Base-by-base conservation (phyloP, 495 filamentous ascomycete species). In the Sordaria brevicollis region DNA sequence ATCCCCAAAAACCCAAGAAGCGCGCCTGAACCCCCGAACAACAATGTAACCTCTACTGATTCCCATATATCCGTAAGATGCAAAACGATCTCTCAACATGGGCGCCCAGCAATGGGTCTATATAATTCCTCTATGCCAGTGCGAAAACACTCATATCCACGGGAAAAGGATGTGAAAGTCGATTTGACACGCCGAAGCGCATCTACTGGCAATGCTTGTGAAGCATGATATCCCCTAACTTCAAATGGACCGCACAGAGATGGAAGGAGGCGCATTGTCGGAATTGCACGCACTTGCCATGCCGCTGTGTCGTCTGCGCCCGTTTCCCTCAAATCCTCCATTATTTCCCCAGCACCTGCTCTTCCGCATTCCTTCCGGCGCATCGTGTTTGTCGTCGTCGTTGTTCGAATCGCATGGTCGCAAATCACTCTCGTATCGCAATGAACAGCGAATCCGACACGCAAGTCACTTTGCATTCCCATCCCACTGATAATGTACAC, bases 31-130 rank as follows among this genome's bases (percentile, higher is more conserved):
- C 21, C 9, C 29, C 6, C 17, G 7, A n/a, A 19, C 29, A 36
- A 69, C 3, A 35, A 69, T 79, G 76, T 79, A 76, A 79, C 78
- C 78, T 79, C 78, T 78, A 75, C 75, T 79, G 74, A 79, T 79
- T 78, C 78, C 78, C 76, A 76, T 69, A 71, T 74, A 65, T 78
- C 76, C 15, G 29, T 39, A 70, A 77, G 69, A 37, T 69, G 41
- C 76, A 79, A 74, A 68, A 76, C 76, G 75, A 73, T 49, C 71
- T 76, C 76, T 79, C 71, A 67, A 77, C 69, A 70, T 69, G 78
- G 78, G 77, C 73, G 77, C 77, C 78, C 78, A 78, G 76, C 74
- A 79, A 77, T 67, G 78, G 71, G 78, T 77, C 65, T 37, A 69
- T 29, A 38, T 66, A 36, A 62, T 77, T 71, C 10, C 72, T 79